Evolutionary conservation across 768 basidiomycete species (phyloP), one percentile per base, ranked within the genome.

Genomic region (Lactifluus volemus): DNA sequence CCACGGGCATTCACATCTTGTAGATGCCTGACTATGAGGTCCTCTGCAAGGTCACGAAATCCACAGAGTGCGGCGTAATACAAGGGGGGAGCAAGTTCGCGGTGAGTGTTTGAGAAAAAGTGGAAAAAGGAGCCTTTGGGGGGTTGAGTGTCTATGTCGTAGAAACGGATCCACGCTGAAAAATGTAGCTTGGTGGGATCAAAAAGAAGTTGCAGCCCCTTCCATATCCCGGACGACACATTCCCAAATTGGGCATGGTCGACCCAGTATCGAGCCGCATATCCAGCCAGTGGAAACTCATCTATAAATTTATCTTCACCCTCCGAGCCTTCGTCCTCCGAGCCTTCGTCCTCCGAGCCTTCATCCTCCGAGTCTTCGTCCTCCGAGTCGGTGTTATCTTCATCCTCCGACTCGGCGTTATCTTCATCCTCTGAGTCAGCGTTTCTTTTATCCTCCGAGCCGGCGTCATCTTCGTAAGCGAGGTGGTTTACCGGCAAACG

Each of bases 21-120:
- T 8, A 2, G 36, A 56, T 30, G 21, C 45, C 49, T n/a, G 15
- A 49, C 47, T 12, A 38, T 30, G 9, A 56, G 55, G 47, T 49
- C 15, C 17, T 25, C 21, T 4, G 36, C 36, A 5, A 56, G 45
- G 36, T 39, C 55, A 21, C 25, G 38, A 29, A 49, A 39, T 12
- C 45, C 55, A 15, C 55, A 49, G 15, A 49, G 38, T 3, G 55
- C 45, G 9, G 47, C 36, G 17, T 56, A 56, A n/a, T 56, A 56
- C 2, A 56, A 15, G 15, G 55, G 36, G 21, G 21, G 9, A 3
- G 34, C 47, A 11, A 12, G 4, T 47, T 19, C 7, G 11, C 8
- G 11, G 1, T 21, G 10, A 0, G 1, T 2, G 10, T 1, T 19
- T 25, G 4, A 1, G 6, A 15, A 47, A 25, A 0, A 7, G 7